Conservation (phyloP, 768 basidiomycete species). For the Xerocomus potaroensis region DNA sequence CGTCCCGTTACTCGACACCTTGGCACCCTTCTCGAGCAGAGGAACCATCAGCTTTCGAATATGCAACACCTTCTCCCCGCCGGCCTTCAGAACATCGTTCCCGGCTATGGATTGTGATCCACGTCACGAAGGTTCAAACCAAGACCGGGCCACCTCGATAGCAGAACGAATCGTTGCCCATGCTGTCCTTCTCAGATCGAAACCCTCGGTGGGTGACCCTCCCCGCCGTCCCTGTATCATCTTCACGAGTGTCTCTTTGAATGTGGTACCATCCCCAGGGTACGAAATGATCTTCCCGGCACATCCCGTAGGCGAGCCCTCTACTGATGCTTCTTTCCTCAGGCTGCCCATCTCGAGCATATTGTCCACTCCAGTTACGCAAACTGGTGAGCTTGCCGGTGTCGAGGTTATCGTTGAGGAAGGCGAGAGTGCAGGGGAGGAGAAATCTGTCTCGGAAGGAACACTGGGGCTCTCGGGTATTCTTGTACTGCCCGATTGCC, state of each 20-base stretch:
- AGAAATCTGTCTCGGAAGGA: not conserved
- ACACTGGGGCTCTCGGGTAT: not conserved
- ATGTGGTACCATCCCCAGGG: not conserved
- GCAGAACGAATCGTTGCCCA: not conserved
- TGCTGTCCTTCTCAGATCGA: not conserved
- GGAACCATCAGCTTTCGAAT: slow-evolving; percentile 6
- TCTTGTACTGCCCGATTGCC: too few species aligned
- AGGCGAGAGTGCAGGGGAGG: not conserved
- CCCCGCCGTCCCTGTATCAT: not conserved
- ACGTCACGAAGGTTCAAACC: not conserved
- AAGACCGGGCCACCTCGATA: not conserved
- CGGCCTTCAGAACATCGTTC: not conserved
- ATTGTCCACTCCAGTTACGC: not conserved
- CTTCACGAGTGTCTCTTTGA: not conserved
- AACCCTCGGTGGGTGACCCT: not conserved
- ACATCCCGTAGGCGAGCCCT: not conserved
- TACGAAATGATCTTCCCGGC: too few species aligned
- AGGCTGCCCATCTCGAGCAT: not conserved
- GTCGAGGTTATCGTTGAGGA: not conserved
- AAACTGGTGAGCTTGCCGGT: not conserved
- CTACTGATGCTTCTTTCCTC: not conserved
- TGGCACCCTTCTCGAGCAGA: not conserved
- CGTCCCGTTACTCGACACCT: not conserved
- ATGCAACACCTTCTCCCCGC: not conserved
- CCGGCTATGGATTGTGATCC: not conserved